Evolutionary conservation across 2,329 filamentous ascomycete species (phyloP).

Genomic region (Fusarium sp.): DNA sequence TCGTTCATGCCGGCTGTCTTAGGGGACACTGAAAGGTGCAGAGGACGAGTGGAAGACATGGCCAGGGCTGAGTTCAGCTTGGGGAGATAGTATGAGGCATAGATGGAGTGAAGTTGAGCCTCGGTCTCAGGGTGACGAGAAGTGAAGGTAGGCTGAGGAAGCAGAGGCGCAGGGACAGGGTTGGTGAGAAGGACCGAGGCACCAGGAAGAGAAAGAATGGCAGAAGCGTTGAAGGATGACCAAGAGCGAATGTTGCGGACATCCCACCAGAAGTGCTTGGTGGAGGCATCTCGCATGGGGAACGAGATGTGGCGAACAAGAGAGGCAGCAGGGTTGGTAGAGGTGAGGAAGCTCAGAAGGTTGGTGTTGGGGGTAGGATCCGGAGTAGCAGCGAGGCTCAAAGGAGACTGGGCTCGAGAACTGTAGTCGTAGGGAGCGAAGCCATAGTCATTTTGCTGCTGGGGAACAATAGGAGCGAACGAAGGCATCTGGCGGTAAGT

Average conservation of each 20-base stretch:
- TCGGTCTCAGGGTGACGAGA: slow-evolving; percentile 82
- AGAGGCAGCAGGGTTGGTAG: slow-evolving; percentile 82
- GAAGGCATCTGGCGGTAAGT: slow-evolving; percentile 80
- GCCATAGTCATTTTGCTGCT: slow-evolving; percentile 54
- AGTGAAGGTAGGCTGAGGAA: slow-evolving; percentile 67
- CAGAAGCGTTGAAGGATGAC: slow-evolving; percentile 79
- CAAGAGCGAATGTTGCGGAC: slow-evolving; percentile 87
- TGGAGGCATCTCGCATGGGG: slow-evolving; percentile 71
- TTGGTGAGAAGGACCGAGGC: slow-evolving; percentile 79
- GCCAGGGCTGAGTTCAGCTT: slow-evolving; percentile 88
- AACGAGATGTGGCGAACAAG: slow-evolving; percentile 83
- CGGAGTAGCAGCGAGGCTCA: slow-evolving; percentile 55
- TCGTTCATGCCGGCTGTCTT: slow-evolving; percentile 56
- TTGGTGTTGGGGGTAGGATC: slow-evolving; percentile 70
- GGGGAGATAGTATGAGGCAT: slow-evolving; percentile 81
- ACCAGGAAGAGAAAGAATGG: slow-evolving; percentile 77
- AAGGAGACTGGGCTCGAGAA: slow-evolving; percentile 59
- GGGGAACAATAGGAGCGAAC: slow-evolving; percentile 46
- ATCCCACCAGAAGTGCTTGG: slow-evolving; percentile 96
- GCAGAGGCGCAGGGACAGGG: slow-evolving; percentile 69
- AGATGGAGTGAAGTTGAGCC: slow-evolving; percentile 77
- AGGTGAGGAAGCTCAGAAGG: slow-evolving; percentile 80
- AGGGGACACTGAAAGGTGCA: slow-evolving; percentile 60
- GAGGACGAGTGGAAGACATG: slow-evolving; percentile 76
- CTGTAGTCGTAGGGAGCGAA: slow-evolving; percentile 55